Evolutionary conservation across 2,329 filamentous ascomycete genomes (phyloP).

Genomic region (Talaromyces sp.): DNA sequence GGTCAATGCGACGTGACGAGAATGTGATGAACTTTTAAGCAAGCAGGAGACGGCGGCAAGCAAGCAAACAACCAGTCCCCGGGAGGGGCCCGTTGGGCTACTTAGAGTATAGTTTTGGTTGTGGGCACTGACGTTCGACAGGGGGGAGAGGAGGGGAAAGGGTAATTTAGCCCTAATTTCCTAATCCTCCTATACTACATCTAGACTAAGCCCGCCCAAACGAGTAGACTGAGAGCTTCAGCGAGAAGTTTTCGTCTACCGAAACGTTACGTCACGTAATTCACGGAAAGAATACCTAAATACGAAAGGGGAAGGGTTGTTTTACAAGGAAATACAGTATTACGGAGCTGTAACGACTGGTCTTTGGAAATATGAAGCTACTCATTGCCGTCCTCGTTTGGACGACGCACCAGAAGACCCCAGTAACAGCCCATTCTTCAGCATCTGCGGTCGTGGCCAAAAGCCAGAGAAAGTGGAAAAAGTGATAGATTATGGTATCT

Average conservation of each 20-base stretch:
- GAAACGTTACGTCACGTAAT: background rate
- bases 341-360: background rate
- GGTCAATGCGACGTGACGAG: background rate
- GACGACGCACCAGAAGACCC: background rate
- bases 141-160: background rate
- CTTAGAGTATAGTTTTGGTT: background rate
- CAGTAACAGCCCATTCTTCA: background rate
- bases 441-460: background rate
- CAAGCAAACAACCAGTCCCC: background rate
- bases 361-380: background rate
- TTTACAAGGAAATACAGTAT: background rate
- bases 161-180: background rate
- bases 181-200: background rate
- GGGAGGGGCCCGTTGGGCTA: background rate
- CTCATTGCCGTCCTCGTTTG: background rate
- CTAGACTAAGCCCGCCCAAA: background rate
- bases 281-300: background rate
- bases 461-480: background rate
- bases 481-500: background rate
- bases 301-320: background rate
- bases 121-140: background rate
- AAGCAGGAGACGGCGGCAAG: background rate
- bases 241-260: background rate
- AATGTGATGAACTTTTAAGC: slow-evolving; percentile 5
- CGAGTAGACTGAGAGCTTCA: background rate